Evolutionary conservation across 306 rosid species (phyloP).

Genomic region (Myrica gale): DNA sequence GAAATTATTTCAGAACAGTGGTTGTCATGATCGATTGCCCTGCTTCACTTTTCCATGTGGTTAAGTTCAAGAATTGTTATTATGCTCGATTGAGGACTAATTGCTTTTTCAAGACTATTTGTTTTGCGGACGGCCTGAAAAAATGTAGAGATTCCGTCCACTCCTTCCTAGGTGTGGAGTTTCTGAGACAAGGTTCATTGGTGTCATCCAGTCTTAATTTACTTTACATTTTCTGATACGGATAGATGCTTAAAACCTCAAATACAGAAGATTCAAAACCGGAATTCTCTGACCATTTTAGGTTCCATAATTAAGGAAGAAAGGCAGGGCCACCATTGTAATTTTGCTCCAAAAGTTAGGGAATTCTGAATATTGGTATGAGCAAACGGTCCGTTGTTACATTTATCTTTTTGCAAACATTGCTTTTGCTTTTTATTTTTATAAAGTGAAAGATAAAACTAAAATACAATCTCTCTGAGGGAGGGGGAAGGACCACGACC

Average conservation of each 20-base stretch:
- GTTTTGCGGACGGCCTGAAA: too few relatives aligned
- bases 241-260: background rate
- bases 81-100: background rate
- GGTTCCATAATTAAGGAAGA: constrained; percentile 20
- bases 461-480: constrained; percentile 32
- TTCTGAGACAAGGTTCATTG: too few relatives aligned
- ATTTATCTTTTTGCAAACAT: constrained; percentile 49
- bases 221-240: too few relatives aligned
- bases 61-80: background rate
- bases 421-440: constrained; percentile 72
- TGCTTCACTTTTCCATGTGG: constrained; percentile 1
- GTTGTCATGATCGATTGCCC: constrained; percentile 3
- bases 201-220: too few relatives aligned
- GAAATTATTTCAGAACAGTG: background rate
- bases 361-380: constrained; percentile 22
- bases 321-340: constrained; percentile 18
- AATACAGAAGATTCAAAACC: constrained; percentile 28
- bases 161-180: too few relatives aligned
- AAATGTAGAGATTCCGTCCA: too few relatives aligned
- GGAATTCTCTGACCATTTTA: constrained; percentile 21
- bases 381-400: constrained; percentile 57
- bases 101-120: background rate
- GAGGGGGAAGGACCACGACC: constrained; percentile 17
- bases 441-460: constrained; percentile 68
- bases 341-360: constrained; percentile 33